Evolutionary conservation across 352 stramenopile species (phyloP), one percentile per base, ranked within the genome.

Genomic region (Globisporangium takayamanum): DNA sequence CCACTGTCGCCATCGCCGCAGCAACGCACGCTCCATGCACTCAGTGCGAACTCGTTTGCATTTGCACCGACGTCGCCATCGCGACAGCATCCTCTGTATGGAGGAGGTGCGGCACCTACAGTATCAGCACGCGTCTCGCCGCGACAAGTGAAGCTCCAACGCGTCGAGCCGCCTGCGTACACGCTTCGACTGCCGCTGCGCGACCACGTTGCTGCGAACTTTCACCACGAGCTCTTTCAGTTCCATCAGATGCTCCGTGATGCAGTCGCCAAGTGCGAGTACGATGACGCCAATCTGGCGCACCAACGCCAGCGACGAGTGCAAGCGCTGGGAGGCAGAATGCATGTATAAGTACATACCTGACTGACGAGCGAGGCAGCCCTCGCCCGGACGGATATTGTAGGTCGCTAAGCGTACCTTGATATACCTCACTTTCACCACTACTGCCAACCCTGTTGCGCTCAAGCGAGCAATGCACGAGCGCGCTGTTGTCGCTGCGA

Each of bases 231-330:
- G 44, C 69, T 91, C 2, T 82, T 91, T 54, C 72, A 77, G 39
- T 85, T 91, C 55, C 78, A 89, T 50, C 81, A 91, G 60, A 53
- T 86, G 11, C 59, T 91, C 12, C 67, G 69, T 0, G 78, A 91
- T 50, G 64, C 66, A 2, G 66, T 76, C 1, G 56, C 68, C 3
- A 42, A 44, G 4, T 56, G 50, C 51, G 25, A 58, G 48, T 26
- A n/a, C n/a, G n/a, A n/a, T n/a, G n/a, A n/a, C n/a, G n/a, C n/a
- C n/a, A n/a, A n/a, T n/a, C n/a, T n/a, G n/a, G n/a, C n/a, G n/a
- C n/a, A n/a, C n/a, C n/a, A n/a, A n/a, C n/a, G n/a, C n/a, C n/a
- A n/a, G n/a, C n/a, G n/a, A n/a, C n/a, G n/a, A n/a, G n/a, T n/a
- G n/a, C n/a, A n/a, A n/a, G n/a, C n/a, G n/a, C n/a, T n/a, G n/a